Evolutionary conservation across 2,329 filamentous ascomycete species (phyloP).

Genomic region (Ilyonectria sp.): DNA sequence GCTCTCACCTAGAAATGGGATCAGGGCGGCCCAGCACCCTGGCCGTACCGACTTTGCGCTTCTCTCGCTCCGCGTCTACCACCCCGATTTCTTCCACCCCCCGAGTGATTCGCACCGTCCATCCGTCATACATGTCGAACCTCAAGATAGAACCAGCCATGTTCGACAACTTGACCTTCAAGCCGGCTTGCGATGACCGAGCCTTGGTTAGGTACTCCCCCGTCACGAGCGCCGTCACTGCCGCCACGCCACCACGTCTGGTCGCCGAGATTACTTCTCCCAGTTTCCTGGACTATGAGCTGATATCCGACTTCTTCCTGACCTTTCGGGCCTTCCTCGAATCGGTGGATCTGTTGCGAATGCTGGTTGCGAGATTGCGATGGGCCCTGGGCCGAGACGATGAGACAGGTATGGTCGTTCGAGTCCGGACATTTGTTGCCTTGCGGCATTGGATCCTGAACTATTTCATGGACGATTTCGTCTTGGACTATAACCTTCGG

Average conservation of each 20-base stretch:
- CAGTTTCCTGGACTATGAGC: slow-evolving; percentile 94
- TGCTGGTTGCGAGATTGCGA: slow-evolving; percentile 86
- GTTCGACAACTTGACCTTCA: slow-evolving; percentile 85
- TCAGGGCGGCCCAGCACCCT: slow-evolving; percentile 56
- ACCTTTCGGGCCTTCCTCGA: slow-evolving; percentile 93
- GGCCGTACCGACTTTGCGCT: slow-evolving; percentile 55
- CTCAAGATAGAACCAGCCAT: slow-evolving; percentile 78
- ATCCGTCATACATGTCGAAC: slow-evolving; percentile 65
- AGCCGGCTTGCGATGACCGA: slow-evolving; percentile 83
- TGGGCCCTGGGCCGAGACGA: slow-evolving; percentile 89
- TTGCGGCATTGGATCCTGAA: slow-evolving; percentile 98
- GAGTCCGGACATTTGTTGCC: slow-evolving; percentile 95
- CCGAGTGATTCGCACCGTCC: slow-evolving; percentile 58
- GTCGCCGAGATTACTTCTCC: slow-evolving; percentile 98
- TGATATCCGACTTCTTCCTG: slow-evolving; percentile 97
- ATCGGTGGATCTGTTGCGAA: slow-evolving; percentile 81
- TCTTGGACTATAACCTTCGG: slow-evolving; percentile 81
- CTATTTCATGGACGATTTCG: slow-evolving; percentile 96
- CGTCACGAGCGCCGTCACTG: slow-evolving; percentile 81
- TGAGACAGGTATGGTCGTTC: slow-evolving; percentile 92
- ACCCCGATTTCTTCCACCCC: slow-evolving; percentile 53
- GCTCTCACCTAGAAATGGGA: slow-evolving; percentile 45
- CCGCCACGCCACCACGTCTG: slow-evolving; percentile 90
- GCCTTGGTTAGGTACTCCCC: slow-evolving; percentile 87
- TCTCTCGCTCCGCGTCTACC: slow-evolving; percentile 42